Evolutionary conservation across 2,329 filamentous ascomycete genomes (phyloP), one percentile per base, ranked within the genome.

Genomic region (Zalaria sp.): DNA sequence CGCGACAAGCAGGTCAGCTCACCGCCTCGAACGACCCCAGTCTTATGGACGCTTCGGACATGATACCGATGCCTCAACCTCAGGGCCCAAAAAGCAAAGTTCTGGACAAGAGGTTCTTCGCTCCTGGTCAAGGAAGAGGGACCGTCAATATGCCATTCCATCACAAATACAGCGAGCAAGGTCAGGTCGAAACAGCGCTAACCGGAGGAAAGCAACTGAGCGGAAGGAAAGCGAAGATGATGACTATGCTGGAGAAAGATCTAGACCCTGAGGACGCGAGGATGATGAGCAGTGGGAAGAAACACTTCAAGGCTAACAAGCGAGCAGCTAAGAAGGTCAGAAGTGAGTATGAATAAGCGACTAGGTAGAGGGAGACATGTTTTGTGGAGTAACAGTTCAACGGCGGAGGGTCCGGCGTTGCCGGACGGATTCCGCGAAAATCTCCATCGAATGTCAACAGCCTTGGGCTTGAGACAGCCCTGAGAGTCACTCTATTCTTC

Each of bases 31-130:
- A 65, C 35, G 57, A 64, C 32, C 51, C 58, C 2, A 62, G 58
- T 8, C 51, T 67, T 4, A 62, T 64, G 55, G 61, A 66, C n/a
- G 53, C 51, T 4, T 64, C 70, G 0, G 77, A 79, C 45, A 57
- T 74, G 28, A 46, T 73, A 5, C 47, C 60, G 0, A 41, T 61
- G 7, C 50, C 53, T 8, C 51, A 57, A 8, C 49, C 58, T 4
- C 68, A 75, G 37, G 86, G 88, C 1, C 61, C 73, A 28, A 93
- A 93, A 58, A 83, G 86, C 0, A 68, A 77, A 49, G 75, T 73
- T 43, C 68, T 98, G 18, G 91, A 98, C 65, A 84, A 81, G 56
- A 75, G 76, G n/a, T 98, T 96, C 69, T 98, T 98, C 57, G 80
- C 73, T 4, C 66, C 77, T 2, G 73, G 71, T 2, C 71, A 75